Evolutionary conservation across 495 filamentous ascomycete genomes (phyloP), one percentile per base, ranked within the genome.

Genomic region (Clohesyomyces aquaticus): DNA sequence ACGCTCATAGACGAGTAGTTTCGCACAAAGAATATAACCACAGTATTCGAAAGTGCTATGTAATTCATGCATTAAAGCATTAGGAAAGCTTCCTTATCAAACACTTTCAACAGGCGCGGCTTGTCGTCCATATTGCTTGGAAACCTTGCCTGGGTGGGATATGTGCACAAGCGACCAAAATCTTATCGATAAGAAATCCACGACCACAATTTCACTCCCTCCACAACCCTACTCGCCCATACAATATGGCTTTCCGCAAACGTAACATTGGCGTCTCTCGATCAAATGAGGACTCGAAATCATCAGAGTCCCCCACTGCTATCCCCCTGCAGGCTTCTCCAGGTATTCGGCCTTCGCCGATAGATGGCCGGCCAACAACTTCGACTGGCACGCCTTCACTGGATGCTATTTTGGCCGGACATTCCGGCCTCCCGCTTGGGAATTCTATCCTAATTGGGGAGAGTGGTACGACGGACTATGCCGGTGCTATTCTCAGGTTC

Each of bases 171-270:
- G 14, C 6, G 6, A 14, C 32, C 32, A 38, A 38, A 38, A 6
- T 38, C 6, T 27, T 48, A 59, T 59, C 55, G 55, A 59, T 59
- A 59, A 59, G 55, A 47, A 1, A 23, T 59, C 42, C 45, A n/a
- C 10, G 16, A 59, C 27, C 14, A 48, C 12, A 28, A 28, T 29
- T 21, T 14, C n/a, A n/a, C n/a, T n/a, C n/a, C n/a, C n/a, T n/a
- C n/a, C n/a, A n/a, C n/a, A n/a, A n/a, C n/a, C n/a, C n/a, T n/a
- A n/a, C n/a, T n/a, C n/a, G n/a, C n/a, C n/a, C n/a, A n/a, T n/a
- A n/a, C n/a, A n/a, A n/a, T n/a, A 96, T 96, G 91, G 91, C 92
- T 3, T 96, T 98, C 77, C 87, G 91, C 66, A 96, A 93, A 72
- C 85, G 91, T 61, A 95, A 93, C 70, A 80, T 91, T 50, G 88